Conservation (phyloP, 1,284 basidiomycete species). For the Leccinum cinnamomeum region DNA sequence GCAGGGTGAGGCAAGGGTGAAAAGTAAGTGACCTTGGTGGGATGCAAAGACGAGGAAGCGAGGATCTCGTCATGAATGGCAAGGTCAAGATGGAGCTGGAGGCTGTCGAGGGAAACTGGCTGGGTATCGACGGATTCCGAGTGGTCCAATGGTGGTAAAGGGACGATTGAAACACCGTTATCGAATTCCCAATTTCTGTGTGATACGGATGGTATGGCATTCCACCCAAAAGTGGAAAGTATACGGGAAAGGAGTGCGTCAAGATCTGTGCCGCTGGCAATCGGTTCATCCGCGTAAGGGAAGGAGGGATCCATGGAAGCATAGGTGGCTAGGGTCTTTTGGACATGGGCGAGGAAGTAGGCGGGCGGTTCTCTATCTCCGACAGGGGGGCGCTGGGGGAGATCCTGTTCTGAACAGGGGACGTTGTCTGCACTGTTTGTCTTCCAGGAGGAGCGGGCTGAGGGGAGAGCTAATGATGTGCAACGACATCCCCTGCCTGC, state of each 20-base stretch:
- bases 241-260: conserved; percentile 29
- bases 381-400: conserved; percentile 24
- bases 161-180: conserved; percentile 25
- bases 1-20: conserved; percentile 19
- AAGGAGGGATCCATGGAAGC: conserved; percentile 29
- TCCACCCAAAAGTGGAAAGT: conserved; percentile 30
- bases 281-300: conserved; percentile 22
- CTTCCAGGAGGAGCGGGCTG: conserved; percentile 10
- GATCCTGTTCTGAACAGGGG: conserved; percentile 18
- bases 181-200: conserved; percentile 33
- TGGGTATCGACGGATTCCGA: conserved; percentile 1
- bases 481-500: conserved; percentile 33
- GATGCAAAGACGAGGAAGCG: conserved; percentile 23
- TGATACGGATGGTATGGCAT: conserved; percentile 13
- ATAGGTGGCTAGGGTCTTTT: conserved; percentile 26
- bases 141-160: conserved; percentile 12
- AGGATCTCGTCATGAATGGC: conserved; percentile 27
- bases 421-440: conserved; percentile 3
- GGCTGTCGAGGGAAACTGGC: conserved; percentile 17
- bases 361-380: conserved; percentile 34
- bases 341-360: conserved; percentile 34
- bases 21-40: conserved; percentile 32
- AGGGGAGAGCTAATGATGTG: conserved; percentile 21
- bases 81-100: conserved; percentile 32
- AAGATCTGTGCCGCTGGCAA: conserved; percentile 26